A percentile compares a stretch with the other conserved stretches of the same genome.
Evolutionary conservation across 75 land plant species (phyloP).

Genomic region (Pinus albicaulis): DNA sequence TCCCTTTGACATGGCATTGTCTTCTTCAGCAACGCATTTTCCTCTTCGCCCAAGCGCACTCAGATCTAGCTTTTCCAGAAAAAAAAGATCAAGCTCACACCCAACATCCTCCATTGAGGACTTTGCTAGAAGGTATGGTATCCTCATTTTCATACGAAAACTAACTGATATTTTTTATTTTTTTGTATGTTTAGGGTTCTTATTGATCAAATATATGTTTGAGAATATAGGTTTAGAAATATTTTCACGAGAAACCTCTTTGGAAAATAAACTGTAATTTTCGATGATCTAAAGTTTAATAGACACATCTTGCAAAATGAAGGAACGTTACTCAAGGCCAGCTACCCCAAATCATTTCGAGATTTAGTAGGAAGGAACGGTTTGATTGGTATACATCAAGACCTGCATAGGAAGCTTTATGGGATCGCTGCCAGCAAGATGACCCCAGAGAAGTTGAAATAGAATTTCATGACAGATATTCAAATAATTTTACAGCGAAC

Average conservation of each 20-base stretch:
- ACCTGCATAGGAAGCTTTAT: conserved; percentile 55
- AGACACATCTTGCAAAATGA: conserved; percentile 62
- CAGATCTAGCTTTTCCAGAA: too few species aligned
- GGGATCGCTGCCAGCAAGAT: conserved; percentile 42
- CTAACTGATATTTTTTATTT: too few species aligned
- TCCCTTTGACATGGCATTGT: too few species aligned
- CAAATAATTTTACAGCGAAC: conserved; percentile 29
- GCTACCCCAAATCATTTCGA: conserved; percentile 57
- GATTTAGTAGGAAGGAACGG: conserved; percentile 57
- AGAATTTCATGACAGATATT: conserved; percentile 37
- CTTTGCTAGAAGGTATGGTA: conserved; percentile 36
- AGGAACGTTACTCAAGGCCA: conserved; percentile 45
- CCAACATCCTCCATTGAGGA: conserved; percentile 45
- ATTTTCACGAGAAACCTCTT: conserved; percentile 55
- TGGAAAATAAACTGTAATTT: conserved; percentile 53
- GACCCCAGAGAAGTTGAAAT: conserved; percentile 39
- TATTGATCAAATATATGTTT: not conserved
- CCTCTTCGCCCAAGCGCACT: too few species aligned
- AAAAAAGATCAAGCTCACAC: conserved; percentile 46
- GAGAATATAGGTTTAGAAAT: conserved; percentile 44
- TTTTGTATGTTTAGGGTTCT: too few species aligned
- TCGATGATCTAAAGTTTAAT: conserved; percentile 58
- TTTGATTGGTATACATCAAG: conserved; percentile 45
- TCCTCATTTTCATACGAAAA: not conserved
- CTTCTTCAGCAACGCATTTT: too few species aligned